Conservation (phyloP, 345 rosid species). For the Brassica nigra region DNA sequence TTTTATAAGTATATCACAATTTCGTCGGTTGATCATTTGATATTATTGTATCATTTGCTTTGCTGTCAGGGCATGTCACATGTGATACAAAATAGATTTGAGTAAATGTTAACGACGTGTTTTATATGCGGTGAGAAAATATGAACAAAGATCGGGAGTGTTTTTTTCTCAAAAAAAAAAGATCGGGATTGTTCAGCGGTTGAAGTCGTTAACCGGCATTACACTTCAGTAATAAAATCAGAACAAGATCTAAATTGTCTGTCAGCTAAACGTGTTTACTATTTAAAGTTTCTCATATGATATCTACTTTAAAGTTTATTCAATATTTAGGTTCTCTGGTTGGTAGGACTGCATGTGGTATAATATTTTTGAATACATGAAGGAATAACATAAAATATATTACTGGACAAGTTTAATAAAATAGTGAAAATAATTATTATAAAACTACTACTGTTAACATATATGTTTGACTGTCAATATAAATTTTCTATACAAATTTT, state of each 20-base stretch:
- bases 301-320: not conserved
- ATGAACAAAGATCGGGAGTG: not conserved
- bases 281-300: not conserved
- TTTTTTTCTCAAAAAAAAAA: too few relatives aligned
- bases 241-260: not conserved
- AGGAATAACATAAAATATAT: not conserved
- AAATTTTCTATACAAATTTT: too few relatives aligned
- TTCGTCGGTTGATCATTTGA: conserved; percentile 23
- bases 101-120: not conserved
- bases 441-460: not conserved
- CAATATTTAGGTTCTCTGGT: not conserved
- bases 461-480: not conserved
- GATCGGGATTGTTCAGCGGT: not conserved
- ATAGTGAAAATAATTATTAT: too few relatives aligned
- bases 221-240: not conserved
- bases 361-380: not conserved
- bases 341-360: not conserved
- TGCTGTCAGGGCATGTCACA: conserved; percentile 4
- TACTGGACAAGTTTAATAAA: not conserved
- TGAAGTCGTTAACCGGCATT: not conserved
- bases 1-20: conserved; percentile 2
- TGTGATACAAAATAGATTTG: not conserved
- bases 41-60: conserved; percentile 12
- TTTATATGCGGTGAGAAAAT: not conserved
- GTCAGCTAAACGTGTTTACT: not conserved